These are phyloP conservation scores for Ophiostoma quercus DNA, from an alignment of 2,329 filamentous ascomycete species.

Conservation along the genomic window DNA sequence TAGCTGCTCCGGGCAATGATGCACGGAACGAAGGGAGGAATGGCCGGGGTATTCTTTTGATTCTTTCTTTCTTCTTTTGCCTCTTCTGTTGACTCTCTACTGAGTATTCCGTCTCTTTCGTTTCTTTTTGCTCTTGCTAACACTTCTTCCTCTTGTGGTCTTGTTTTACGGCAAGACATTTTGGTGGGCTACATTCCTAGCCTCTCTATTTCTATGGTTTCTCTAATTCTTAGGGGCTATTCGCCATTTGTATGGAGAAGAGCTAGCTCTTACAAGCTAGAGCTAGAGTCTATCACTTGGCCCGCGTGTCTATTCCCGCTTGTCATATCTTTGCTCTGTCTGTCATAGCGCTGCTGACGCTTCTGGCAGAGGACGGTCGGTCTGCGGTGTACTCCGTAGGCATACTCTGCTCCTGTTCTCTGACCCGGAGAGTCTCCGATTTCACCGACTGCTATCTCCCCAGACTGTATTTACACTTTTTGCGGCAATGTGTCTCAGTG, in stretches of 20 bases:
- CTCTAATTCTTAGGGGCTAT: too few species aligned
- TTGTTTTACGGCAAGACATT: conserved; percentile 9
- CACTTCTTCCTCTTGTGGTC: background rate
- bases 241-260: background rate
- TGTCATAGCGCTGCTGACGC: conserved; percentile 1
- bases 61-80: background rate
- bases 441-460: background rate
- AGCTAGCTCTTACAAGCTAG: background rate
- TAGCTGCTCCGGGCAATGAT: conserved; percentile 8
- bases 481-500: background rate
- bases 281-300: background rate
- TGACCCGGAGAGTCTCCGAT: background rate
- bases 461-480: conserved; percentile 6
- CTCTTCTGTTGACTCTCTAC: background rate
- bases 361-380: background rate
- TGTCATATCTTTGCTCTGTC: conserved; percentile 2
- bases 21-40: background rate
- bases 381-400: too few species aligned
- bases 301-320: background rate
- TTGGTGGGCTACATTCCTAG: conserved; percentile 2
- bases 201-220: background rate
- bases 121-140: background rate
- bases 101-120: background rate
- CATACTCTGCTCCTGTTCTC: background rate
- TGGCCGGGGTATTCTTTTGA: background rate